These are phyloP conservation scores for Neodidymelliopsis sp. DNA, from an alignment of 2,329 filamentous ascomycete species.

Conservation along the genomic window DNA sequence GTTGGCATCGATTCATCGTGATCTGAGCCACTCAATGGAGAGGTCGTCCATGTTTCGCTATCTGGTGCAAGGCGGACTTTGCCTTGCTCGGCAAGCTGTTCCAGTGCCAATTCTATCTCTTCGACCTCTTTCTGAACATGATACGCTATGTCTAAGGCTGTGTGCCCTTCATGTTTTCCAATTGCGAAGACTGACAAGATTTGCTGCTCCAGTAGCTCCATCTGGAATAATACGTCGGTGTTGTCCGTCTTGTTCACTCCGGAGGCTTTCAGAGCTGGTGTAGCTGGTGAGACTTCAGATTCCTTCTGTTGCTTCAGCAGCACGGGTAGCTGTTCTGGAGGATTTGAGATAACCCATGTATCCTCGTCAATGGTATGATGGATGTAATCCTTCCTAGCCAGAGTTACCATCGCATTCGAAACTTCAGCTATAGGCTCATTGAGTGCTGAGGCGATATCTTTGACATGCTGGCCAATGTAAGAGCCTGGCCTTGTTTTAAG, in stretches of 20 bases:
- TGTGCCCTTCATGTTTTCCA: constrained; percentile 1
- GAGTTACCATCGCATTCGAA: neutral
- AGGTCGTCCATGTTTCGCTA: constrained; percentile 8
- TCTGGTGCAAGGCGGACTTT: constrained; percentile 7
- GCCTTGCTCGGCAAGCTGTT: constrained; percentile 9
- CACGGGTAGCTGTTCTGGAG: constrained; percentile 17
- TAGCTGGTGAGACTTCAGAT: neutral
- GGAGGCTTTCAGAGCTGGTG: neutral
- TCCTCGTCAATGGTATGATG: constrained; percentile 24
- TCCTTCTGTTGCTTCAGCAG: neutral
- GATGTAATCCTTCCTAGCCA: constrained; percentile 12
- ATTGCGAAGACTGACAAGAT: constrained; percentile 2
- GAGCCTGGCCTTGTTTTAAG: constrained; percentile 23
- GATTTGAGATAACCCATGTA: constrained; percentile 29
- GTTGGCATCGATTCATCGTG: neutral
- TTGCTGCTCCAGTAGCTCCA: constrained; percentile 7
- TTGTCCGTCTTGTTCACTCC: neutral
- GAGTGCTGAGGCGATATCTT: constrained; percentile 18
- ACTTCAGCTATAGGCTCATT: neutral
- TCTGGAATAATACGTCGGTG: constrained; percentile 8
- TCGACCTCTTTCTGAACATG: neutral
- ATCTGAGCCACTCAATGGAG: neutral
- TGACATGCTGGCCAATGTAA: constrained; percentile 24
- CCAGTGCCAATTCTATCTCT: constrained; percentile 6
- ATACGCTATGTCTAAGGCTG: neutral